Base-by-base conservation (phyloP, 805 yeast species). In the Wickerhamiella kurtzmanii region DNA sequence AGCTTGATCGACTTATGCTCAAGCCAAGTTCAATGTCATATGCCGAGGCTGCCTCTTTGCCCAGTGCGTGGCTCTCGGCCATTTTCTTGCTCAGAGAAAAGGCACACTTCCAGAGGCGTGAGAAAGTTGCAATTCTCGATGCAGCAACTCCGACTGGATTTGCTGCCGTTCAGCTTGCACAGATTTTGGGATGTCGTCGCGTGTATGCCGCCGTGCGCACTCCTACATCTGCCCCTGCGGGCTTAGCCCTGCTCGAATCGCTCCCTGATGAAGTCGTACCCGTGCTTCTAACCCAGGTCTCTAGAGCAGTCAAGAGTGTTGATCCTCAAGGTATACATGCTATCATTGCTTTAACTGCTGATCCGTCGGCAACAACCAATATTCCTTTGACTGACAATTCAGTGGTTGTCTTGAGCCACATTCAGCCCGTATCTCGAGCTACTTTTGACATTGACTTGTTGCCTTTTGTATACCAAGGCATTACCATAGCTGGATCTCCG, bases 61-160 rank as follows among this genome's bases (percentile, higher is more conserved):
- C 66, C 3, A 64, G 62, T 37, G 60, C 50, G 18, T 66, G 71
- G 71, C 55, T 63, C 36, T 57, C 66, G 4, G 71, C 70, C 0
- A 42, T 58, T 3, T 67, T 64, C 48, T 58, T 61, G 5, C 51
- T 67, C 5, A 53, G 52, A 9, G 22, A 49, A 28, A 63, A 60
- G 2, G 65, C 61, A n/a, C 46, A 48, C 16, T 51, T 64, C 43
- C 44, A 50, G 32, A 51, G 56, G 52, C 59, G 60, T 15, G 57
- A 61, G 40, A 45, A 56, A 18, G 52, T 66, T 13, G 52, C 64
- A 37, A 53, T 67, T 22, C 67, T 59, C 47, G 64, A 63, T 22
- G 69, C 68, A 1, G 61, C 65, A 22, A 56, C 61, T 8, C 59
- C 59, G 0, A 59, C 59, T 1, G 69, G 68, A 1, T 52, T 62